phyloP scores from a whole-genome alignment of 2,329 filamentous ascomycete genomes.

The Ophiostoma australiae region DNA sequence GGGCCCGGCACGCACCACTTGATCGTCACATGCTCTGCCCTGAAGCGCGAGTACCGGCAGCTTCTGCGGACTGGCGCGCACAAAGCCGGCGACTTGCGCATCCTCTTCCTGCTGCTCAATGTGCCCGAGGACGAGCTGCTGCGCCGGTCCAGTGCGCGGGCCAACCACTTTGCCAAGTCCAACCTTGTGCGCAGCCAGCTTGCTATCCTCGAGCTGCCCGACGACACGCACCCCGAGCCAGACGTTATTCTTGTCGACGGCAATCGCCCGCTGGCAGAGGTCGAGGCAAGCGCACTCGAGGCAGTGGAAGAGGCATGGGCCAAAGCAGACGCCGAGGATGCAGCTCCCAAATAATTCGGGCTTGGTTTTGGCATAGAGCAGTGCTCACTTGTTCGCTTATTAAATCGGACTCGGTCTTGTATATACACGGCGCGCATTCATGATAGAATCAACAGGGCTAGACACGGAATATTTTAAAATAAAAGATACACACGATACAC shows the following conservation, averaged over 20 bases:
- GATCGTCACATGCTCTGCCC: conserved; percentile 72
- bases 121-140: conserved; percentile 59
- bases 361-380: not conserved
- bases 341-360: not conserved
- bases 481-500: not conserved
- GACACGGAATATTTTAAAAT: not conserved
- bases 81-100: conserved; percentile 48
- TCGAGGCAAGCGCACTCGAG: conserved; percentile 21
- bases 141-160: conserved; percentile 55
- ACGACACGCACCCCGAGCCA: conserved; percentile 31
- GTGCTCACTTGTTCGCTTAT: not conserved
- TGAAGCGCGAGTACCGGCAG: conserved; percentile 73
- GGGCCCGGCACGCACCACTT: conserved; percentile 49
- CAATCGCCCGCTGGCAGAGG: conserved; percentile 16
- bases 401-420: not conserved
- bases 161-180: conserved; percentile 71
- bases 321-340: not conserved
- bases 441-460: not conserved
- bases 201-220: conserved; percentile 60
- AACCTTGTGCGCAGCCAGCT: conserved; percentile 71
- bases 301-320: conserved; percentile 19
- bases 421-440: not conserved
- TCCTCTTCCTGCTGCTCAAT: conserved; percentile 69
- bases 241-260: conserved; percentile 21
- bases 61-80: conserved; percentile 57